These are phyloP conservation scores for Sporisorium sorghi DNA, from an alignment of 1,284 basidiomycete genomes.

Conservation along the genomic window DNA sequence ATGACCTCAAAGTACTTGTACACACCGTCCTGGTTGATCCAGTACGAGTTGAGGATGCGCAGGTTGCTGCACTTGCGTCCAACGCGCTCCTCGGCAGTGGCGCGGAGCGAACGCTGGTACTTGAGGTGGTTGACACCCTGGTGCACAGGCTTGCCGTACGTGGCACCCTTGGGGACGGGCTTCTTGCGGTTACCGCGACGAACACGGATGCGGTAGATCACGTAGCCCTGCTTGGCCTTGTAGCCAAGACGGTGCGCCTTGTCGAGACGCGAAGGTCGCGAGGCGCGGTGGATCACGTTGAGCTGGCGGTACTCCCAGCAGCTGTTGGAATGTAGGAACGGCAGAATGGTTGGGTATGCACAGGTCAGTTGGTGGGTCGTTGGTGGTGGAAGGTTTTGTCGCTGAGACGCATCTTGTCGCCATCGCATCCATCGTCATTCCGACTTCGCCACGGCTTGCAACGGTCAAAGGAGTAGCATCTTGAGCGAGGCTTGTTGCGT, in stretches of 20 bases:
- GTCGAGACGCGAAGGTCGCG: slow-evolving; percentile 96
- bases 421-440: not conserved
- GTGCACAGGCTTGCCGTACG: slow-evolving; percentile 98
- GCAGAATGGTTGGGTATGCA: not conserved
- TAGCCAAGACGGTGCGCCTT: slow-evolving; percentile 98
- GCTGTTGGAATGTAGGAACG: slow-evolving; percentile 70
- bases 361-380: not conserved
- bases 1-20: slow-evolving; percentile 99
- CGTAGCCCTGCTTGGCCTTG: slow-evolving; percentile 99
- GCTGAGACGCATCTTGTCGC: not conserved
- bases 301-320: slow-evolving; percentile 94
- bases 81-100: slow-evolving; percentile 97
- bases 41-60: slow-evolving; percentile 93
- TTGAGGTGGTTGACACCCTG: slow-evolving; percentile 99
- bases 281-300: slow-evolving; percentile 97
- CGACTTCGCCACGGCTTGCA: not conserved
- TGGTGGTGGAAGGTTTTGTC: not conserved
- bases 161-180: slow-evolving; percentile 95
- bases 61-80: slow-evolving; percentile 95
- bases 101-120: slow-evolving; percentile 91
- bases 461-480: not conserved
- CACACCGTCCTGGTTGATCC: slow-evolving; percentile 99
- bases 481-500: too few species aligned
- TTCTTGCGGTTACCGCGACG: slow-evolving; percentile 99
- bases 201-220: slow-evolving; percentile 97